Conservation (phyloP, 805 yeast genomes). For the Pichia kluyveri region DNA sequence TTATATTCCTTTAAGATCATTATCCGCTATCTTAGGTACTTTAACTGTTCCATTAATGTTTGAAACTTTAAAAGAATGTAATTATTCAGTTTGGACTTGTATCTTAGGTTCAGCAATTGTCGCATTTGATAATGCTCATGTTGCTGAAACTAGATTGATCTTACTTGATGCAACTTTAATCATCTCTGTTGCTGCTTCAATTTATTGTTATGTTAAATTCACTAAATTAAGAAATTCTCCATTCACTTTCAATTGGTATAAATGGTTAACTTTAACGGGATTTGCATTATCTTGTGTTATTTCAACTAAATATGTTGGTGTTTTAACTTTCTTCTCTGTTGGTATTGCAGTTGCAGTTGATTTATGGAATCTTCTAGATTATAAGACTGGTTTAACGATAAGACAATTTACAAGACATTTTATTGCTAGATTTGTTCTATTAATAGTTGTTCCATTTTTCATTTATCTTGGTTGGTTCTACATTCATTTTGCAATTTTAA, state of each 20-base stretch:
- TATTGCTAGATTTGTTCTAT: constrained; percentile 57
- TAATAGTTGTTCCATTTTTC: constrained; percentile 72
- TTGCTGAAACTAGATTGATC: constrained; percentile 83
- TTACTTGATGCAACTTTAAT: constrained; percentile 85
- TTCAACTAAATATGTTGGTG: constrained; percentile 94
- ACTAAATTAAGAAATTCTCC: constrained; percentile 60
- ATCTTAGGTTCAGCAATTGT: constrained; percentile 68
- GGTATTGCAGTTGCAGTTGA: constrained; percentile 83
- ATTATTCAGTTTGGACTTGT: constrained; percentile 72
- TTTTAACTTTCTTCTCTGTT: constrained; percentile 78
- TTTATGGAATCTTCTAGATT: constrained; percentile 80
- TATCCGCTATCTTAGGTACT: constrained; percentile 75
- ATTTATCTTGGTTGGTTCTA: constrained; percentile 87
- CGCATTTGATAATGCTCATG: constrained; percentile 83
- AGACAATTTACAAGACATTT: constrained; percentile 59
- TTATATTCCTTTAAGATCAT: constrained; percentile 70
- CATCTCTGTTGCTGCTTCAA: constrained; percentile 71
- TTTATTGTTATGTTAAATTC: constrained; percentile 73
- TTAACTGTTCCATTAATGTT: constrained; percentile 78
- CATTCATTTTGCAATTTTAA: constrained; percentile 76
- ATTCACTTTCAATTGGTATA: constrained; percentile 71
- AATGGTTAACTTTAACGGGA: constrained; percentile 82
- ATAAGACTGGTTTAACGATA: constrained; percentile 53
- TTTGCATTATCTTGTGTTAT: constrained; percentile 82
- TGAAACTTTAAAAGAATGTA: constrained; percentile 76